Conservation (phyloP, 345 rosid genomes). For the Populus nigra region DNA sequence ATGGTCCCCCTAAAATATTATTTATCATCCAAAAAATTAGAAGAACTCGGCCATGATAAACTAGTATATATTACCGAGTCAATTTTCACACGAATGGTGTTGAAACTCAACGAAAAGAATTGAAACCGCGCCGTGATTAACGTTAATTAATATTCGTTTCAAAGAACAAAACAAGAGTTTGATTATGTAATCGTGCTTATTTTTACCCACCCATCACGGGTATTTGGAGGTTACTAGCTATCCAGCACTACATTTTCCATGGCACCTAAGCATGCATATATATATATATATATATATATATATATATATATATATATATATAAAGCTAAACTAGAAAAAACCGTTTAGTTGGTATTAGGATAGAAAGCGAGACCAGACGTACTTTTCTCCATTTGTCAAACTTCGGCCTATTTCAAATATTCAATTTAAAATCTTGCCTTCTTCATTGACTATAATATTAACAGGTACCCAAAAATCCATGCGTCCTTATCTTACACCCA, state of each 20-base stretch:
- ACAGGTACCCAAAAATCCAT: slow-evolving; percentile 1
- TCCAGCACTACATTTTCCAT: no score
- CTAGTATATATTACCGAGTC: not conserved
- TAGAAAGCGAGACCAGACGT: slow-evolving; percentile 28
- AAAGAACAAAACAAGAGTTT: not conserved
- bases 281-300: no score
- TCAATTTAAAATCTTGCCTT: slow-evolving; percentile 27
- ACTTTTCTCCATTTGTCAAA: slow-evolving; percentile 30
- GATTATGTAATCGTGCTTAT: slow-evolving; percentile 6
- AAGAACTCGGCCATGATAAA: not conserved
- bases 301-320: no score
- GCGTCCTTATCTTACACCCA: slow-evolving; percentile 17
- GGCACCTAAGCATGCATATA: not conserved
- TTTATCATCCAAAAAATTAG: not conserved
- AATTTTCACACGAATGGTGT: slow-evolving; percentile 17
- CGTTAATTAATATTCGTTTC: slow-evolving; percentile 4
- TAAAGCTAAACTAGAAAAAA: no score
- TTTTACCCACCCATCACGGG: slow-evolving; percentile 28
- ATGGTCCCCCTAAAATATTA: not conserved
- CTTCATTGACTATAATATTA: slow-evolving; percentile 41
- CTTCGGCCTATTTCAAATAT: not conserved
- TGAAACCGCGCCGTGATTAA: slow-evolving; percentile 32
- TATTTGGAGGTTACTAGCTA: not conserved
- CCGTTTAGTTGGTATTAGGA: not conserved
- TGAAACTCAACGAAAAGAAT: not conserved